Evolutionary conservation across 1,139 yeast species (phyloP).

Genomic region (Suhomyces kunorum): DNA sequence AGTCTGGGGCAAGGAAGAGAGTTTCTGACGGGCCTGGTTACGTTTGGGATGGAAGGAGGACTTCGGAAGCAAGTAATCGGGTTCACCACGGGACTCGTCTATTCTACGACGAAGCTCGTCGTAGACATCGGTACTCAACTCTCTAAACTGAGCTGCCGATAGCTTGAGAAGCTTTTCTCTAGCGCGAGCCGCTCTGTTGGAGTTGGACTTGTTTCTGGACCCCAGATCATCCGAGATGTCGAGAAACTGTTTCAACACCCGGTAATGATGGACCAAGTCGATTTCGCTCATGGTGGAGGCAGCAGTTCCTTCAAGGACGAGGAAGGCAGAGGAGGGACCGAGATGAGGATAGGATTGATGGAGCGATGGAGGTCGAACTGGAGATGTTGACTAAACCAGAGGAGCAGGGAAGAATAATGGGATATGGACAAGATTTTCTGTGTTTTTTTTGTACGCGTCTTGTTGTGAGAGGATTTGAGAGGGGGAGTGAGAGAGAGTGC

Average conservation of each 20-base stretch:
- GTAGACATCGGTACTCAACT: slow-evolving; percentile 87
- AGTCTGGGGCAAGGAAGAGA: slow-evolving; percentile 78
- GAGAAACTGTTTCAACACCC: slow-evolving; percentile 53
- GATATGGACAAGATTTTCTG: neutral
- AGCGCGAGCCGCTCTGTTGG: slow-evolving; percentile 72
- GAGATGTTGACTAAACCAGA: neutral
- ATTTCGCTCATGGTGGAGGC: slow-evolving; percentile 33
- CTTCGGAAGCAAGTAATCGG: slow-evolving; percentile 67
- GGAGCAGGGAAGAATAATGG: neutral
- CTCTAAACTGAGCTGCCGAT: slow-evolving; percentile 82
- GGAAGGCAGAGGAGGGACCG: neutral
- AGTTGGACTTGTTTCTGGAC: slow-evolving; percentile 43
- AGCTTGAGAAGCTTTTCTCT: slow-evolving; percentile 81
- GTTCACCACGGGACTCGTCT: slow-evolving; percentile 54
- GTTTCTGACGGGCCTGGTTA: slow-evolving; percentile 92
- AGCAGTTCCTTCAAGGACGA: too few species aligned
- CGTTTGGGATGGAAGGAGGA: slow-evolving; percentile 87
- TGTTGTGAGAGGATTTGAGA: too few species aligned
- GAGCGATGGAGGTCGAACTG: neutral
- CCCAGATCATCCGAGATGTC: slow-evolving; percentile 52
- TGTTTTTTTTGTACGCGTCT: slow-evolving; percentile 13
- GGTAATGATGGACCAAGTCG: slow-evolving; percentile 48
- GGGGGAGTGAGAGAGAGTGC: too few species aligned
- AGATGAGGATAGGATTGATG: neutral
- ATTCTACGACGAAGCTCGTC: slow-evolving; percentile 83